Base-by-base conservation (phyloP, 1,284 basidiomycete species). In the Naganishia sp. region DNA sequence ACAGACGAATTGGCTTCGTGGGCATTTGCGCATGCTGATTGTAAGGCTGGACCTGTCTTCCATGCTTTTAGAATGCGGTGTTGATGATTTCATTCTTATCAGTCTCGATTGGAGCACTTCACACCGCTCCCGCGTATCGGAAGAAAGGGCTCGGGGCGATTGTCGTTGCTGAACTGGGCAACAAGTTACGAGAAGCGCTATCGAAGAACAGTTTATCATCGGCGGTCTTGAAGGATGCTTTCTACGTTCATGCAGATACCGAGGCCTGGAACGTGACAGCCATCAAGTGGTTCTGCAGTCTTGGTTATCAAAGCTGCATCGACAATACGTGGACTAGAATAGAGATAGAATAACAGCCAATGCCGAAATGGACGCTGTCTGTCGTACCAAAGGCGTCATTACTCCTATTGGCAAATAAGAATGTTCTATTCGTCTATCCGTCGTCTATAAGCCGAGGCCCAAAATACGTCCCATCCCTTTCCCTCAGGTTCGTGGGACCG, bases 1-100 rank as follows among this genome's bases (percentile, higher is more conserved):
- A 61, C 58, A 28, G 58, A 61, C 28, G 58, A 61, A 15, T 51
- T 61, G 49, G 58, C 58, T 11, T 61, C 58, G 4, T 61, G 58
- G 58, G 58, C 58, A 25, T 42, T 61, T 17, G 42, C 58, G 3
- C 58, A 61, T 51, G 10, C 47, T 10, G 58, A 61, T 28, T 51
- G 58, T 61, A 42, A 32, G 58, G 18, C 32, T 21, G 11, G 47
- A 23, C 3, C 35, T 23, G 28, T 28, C 18, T 2, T 10, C 32
- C 32, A 7, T 10, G 5, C 23, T 17, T 9, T 35, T n/a, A 39
- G 15, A 45, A 3, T 25, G 11, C n/a, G 35, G 15, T 32, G 11
- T 42, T 32, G 13, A 35, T 47, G 15, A 10, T 41, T 10, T 13
- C 47, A n/a, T 10, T 31, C 15, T 35, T 25, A 13, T 9, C 35